These are phyloP conservation scores for Boletus vinaceobasis DNA, from an alignment of 768 basidiomycete genomes.

Conservation along the genomic window DNA sequence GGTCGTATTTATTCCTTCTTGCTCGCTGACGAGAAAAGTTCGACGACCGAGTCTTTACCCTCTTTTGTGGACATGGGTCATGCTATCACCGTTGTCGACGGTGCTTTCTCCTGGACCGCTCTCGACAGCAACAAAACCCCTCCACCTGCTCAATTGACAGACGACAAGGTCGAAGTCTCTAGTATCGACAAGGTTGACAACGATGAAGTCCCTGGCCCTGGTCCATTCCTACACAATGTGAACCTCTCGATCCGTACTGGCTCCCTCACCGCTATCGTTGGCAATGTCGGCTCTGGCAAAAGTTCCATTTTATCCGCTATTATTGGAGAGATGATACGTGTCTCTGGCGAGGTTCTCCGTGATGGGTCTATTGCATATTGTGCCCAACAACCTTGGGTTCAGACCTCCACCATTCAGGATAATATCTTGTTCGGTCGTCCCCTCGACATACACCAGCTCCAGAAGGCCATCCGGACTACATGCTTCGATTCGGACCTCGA, in stretches of 20 bases:
- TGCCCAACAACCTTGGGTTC: conserved; percentile 33
- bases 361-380: conserved; percentile 31
- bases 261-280: conserved; percentile 27
- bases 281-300: conserved; percentile 28
- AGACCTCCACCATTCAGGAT: conserved; percentile 30
- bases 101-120: conserved; percentile 26
- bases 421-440: conserved; percentile 31
- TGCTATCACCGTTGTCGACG: conserved; percentile 20
- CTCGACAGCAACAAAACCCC: conserved; percentile 1
- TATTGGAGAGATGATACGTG: conserved; percentile 28
- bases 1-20: conserved; percentile 28
- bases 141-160: not conserved
- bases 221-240: conserved; percentile 20
- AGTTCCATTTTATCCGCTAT: conserved; percentile 30
- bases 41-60: not conserved
- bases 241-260: conserved; percentile 20
- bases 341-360: conserved; percentile 23
- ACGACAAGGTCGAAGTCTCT: conserved; percentile 4
- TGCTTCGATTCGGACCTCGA: conserved; percentile 30
- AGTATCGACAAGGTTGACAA: conserved; percentile 8
- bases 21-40: conserved; percentile 24
- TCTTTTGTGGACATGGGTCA: conserved; percentile 9
- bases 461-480: conserved; percentile 26
- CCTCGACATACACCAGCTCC: conserved; percentile 23
- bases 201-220: conserved; percentile 5